Conservation (phyloP, 176 grass and related monocot species). For the Pontederia paniculata region DNA sequence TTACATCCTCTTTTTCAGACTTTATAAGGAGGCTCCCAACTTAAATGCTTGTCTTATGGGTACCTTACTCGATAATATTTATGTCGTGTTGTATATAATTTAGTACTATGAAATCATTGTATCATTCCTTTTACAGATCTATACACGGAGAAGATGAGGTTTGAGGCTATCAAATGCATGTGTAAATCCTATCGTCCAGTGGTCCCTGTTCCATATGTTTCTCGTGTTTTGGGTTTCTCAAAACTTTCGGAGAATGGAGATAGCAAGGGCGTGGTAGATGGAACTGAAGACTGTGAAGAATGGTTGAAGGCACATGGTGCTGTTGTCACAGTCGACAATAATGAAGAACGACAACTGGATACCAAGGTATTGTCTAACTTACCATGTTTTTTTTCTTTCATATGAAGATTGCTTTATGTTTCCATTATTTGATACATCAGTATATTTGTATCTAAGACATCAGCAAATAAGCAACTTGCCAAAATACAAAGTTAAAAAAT, state of each 20-base stretch:
- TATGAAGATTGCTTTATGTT: no score
- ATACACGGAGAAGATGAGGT: conserved; percentile 72
- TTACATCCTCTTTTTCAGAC: conserved; percentile 82
- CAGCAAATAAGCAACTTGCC: no score
- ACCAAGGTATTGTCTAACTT: conserved; percentile 49
- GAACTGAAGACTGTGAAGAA: conserved; percentile 55
- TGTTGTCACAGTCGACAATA: conserved; percentile 41
- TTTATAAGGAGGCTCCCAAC: conserved; percentile 81
- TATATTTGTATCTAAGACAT: no score
- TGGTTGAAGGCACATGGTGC: conserved; percentile 92
- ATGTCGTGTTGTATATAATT: not conserved
- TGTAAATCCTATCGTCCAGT: conserved; percentile 67
- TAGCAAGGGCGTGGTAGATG: conserved; percentile 26
- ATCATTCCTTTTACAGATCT: conserved; percentile 45
- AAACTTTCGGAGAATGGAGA: conserved; percentile 25
- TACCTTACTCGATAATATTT: conserved; percentile 28
- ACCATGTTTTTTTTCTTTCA: not conserved
- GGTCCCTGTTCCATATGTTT: conserved; percentile 54
- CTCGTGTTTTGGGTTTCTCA: conserved; percentile 62
- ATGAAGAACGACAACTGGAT: conserved; percentile 64
- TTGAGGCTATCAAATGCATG: conserved; percentile 86
- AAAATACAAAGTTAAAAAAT: no score
- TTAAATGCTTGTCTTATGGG: conserved; percentile 87
- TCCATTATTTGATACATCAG: no score
- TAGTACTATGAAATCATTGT: conserved; percentile 15